These are phyloP conservation scores for Hirschfeldia incana DNA, from an alignment of 345 rosid genomes.

Conservation along the genomic window DNA sequence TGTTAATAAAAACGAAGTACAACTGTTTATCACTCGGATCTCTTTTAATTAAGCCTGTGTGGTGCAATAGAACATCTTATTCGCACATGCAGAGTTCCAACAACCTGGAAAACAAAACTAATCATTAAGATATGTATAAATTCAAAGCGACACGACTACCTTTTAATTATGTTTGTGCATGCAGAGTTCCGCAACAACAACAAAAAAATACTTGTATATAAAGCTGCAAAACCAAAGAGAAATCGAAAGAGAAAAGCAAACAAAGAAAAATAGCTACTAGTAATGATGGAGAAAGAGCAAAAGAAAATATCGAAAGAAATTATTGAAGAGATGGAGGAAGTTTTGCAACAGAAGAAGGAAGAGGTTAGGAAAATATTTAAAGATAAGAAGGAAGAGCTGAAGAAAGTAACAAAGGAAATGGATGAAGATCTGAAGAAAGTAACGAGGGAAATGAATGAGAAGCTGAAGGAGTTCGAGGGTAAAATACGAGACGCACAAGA, in stretches of 20 bases:
- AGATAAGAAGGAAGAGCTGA: not conserved
- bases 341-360: not conserved
- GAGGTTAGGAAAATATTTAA: not conserved
- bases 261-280: not conserved
- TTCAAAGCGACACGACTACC: not conserved
- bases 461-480: not conserved
- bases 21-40: not conserved
- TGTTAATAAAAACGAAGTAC: not conserved
- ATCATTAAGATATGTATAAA: not conserved
- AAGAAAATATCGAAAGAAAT: not conserved
- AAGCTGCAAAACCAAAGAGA: not conserved
- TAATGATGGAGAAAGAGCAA: not conserved
- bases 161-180: not conserved
- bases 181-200: not conserved
- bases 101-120: not conserved
- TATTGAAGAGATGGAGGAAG: not conserved
- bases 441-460: not conserved
- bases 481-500: not conserved
- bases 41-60: not conserved
- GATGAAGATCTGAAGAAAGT: not conserved
- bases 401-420: not conserved
- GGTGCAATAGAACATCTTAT: not conserved
- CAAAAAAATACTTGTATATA: not conserved
- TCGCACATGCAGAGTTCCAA: not conserved
- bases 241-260: not conserved